phyloP scores from a whole-genome alignment of 805 yeast genomes.

The Jamesozyma hellenica region DNA sequence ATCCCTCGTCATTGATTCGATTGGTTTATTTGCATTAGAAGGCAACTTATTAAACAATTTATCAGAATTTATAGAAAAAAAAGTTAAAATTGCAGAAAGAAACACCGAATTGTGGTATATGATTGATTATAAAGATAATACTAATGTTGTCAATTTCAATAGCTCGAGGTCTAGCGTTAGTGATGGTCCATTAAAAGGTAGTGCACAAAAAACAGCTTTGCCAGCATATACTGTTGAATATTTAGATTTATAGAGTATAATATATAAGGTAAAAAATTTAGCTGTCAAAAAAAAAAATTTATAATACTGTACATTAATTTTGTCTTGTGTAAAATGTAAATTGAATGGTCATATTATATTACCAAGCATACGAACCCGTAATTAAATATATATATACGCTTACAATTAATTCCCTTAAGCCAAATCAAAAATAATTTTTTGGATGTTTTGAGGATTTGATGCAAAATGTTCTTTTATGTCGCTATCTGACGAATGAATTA shows the following conservation, averaged over 20 bases:
- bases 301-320: not conserved
- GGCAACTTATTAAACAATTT: conserved; percentile 17
- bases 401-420: no score
- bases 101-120: conserved; percentile 24
- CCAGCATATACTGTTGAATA: conserved; percentile 26
- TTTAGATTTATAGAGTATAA: conserved; percentile 14
- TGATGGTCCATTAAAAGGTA: not conserved
- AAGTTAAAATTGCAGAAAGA: conserved; percentile 21
- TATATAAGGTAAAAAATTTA: not conserved
- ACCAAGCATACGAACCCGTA: no score
- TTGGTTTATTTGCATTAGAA: conserved; percentile 28
- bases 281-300: no score
- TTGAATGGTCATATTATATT: not conserved
- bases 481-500: conserved; percentile 43
- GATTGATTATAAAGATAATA: conserved; percentile 15
- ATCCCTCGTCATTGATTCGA: conserved; percentile 27
- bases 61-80: conserved; percentile 18
- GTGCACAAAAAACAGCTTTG: conserved; percentile 5
- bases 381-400: no score
- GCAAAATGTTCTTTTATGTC: conserved; percentile 14
- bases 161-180: conserved; percentile 5
- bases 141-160: not conserved
- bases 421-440: conserved; percentile 17
- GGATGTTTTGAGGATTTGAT: conserved; percentile 16
- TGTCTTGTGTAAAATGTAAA: no score